phyloP scores from a whole-genome alignment of 768 basidiomycete genomes.

The Termitomyces titanicus region DNA sequence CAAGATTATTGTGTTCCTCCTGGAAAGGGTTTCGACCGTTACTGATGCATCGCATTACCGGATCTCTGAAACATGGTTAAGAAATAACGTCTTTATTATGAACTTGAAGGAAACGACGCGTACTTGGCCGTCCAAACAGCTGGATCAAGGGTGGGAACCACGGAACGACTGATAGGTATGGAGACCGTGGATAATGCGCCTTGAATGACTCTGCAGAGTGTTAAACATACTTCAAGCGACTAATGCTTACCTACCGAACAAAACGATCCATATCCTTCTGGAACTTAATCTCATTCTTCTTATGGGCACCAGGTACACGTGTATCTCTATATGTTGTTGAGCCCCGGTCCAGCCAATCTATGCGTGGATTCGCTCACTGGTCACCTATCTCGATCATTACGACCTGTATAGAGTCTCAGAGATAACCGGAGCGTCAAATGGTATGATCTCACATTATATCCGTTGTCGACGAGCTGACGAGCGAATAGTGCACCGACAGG shows the following conservation, averaged over 20 bases:
- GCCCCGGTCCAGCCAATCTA: background rate
- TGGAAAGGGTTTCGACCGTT: constrained; percentile 4
- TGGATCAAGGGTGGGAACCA: background rate
- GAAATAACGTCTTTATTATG: background rate
- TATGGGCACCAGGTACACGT: constrained; percentile 15
- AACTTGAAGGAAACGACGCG: background rate
- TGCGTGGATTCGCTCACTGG: background rate
- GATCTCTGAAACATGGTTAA: background rate
- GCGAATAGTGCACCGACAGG: background rate
- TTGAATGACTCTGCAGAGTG: background rate
- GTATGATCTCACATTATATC: background rate
- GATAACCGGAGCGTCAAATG: background rate
- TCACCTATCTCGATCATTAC: background rate
- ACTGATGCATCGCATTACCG: background rate
- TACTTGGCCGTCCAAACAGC: background rate
- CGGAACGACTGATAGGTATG: background rate
- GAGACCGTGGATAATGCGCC: background rate
- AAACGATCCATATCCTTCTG: constrained; percentile 32
- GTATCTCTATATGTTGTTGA: constrained; percentile 1
- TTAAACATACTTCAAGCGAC: background rate
- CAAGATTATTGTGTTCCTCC: constrained; percentile 6
- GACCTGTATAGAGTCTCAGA: background rate
- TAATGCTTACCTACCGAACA: constrained; percentile 11
- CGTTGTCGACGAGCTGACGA: background rate
- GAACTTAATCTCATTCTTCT: constrained; percentile 30